These are phyloP conservation scores for Annulohypoxylon moriforme DNA, from an alignment of 495 filamentous ascomycete species.

Conservation along the genomic window DNA sequence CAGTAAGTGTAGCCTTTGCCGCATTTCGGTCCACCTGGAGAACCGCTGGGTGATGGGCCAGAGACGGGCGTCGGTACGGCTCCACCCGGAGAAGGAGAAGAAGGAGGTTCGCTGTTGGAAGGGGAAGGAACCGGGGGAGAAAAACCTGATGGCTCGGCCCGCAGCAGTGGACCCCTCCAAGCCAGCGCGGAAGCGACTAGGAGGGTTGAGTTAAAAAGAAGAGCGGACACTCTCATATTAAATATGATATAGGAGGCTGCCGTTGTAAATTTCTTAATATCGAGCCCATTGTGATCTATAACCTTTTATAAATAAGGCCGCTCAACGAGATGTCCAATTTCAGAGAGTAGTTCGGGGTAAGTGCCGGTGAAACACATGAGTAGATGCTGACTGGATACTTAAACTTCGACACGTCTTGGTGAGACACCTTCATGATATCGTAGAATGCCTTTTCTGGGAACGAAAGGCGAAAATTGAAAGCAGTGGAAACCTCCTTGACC, in stretches of 20 bases:
- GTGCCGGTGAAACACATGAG: background rate
- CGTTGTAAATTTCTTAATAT: background rate
- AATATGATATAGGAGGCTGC: background rate
- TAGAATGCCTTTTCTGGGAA: slow-evolving; percentile 30
- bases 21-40: slow-evolving; percentile 47
- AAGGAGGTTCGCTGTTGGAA: slow-evolving; percentile 3
- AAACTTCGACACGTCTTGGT: slow-evolving; percentile 29
- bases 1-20: slow-evolving; percentile 60
- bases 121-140: background rate
- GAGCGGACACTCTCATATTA: slow-evolving; percentile 17
- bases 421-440: slow-evolving; percentile 29
- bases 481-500: background rate
- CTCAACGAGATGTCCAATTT: background rate
- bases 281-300: slow-evolving; percentile 9
- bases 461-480: slow-evolving; percentile 28
- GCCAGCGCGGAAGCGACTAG: slow-evolving; percentile 31
- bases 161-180: slow-evolving; percentile 18
- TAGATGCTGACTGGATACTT: background rate
- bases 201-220: slow-evolving; percentile 24
- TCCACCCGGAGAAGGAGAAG: too few relatives aligned
- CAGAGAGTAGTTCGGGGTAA: background rate
- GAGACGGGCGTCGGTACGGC: background rate
- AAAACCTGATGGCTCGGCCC: slow-evolving; percentile 14
- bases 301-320: slow-evolving; percentile 18
- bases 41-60: slow-evolving; percentile 19